Percentiles rank a stretch among this genome's conserved stretches.
phyloP scores from a whole-genome alignment of 495 filamentous ascomycete genomes.

The Massariosphaeria phaeospora region DNA sequence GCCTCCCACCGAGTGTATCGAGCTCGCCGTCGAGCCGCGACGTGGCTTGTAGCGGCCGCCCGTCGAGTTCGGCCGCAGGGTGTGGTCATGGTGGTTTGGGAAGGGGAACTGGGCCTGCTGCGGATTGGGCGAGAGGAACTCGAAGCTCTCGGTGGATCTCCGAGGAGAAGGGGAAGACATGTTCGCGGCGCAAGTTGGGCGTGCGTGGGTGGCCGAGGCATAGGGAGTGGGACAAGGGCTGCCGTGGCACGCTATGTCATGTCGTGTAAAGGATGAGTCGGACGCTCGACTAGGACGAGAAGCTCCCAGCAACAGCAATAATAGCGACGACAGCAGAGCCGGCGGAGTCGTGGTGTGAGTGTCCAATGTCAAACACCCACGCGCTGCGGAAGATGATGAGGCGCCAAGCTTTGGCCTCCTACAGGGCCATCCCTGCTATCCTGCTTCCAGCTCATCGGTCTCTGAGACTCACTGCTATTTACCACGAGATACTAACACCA shows the following conservation, averaged over 20 bases:
- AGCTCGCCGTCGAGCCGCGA: slow-evolving; percentile 81
- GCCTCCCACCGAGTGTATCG: slow-evolving; percentile 61
- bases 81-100: slow-evolving; percentile 33
- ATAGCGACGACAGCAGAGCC: no score
- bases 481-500: no score
- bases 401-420: no score
- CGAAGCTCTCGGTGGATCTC: slow-evolving; percentile 33
- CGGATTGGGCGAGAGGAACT: slow-evolving; percentile 34
- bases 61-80: slow-evolving; percentile 38
- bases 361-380: no score
- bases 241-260: not conserved
- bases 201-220: slow-evolving; percentile 23
- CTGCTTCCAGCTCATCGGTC: no score
- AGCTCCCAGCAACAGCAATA: no score
- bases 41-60: slow-evolving; percentile 48
- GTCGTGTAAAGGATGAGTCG: no score
- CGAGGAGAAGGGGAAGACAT: slow-evolving; percentile 39
- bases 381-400: no score
- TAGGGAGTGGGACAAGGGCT: slow-evolving; percentile 23
- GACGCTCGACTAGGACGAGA: no score
- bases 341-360: no score
- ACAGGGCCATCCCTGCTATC: no score
- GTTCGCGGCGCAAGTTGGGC: slow-evolving; percentile 14
- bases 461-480: no score
- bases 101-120: slow-evolving; percentile 38